Percentiles rank a stretch among this genome's conserved stretches.
Evolutionary conservation across 176 grass and related monocot species (phyloP).

Genomic region (Pontederia paniculata): DNA sequence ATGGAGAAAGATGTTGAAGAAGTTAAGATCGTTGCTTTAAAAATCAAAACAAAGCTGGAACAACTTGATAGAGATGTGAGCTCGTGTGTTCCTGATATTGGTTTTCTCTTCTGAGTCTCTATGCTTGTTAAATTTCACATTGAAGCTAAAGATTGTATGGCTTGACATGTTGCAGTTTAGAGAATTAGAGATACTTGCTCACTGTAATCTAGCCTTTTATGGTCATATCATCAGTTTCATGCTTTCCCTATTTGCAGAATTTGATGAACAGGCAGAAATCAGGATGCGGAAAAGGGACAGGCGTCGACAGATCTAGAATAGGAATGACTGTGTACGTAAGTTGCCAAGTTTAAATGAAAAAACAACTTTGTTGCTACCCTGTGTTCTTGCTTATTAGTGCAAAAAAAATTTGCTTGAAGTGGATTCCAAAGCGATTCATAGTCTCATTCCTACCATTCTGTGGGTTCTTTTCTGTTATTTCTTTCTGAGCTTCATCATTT

Average conservation of each 20-base stretch:
- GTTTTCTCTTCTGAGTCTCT: too few species aligned
- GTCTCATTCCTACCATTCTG: too few species aligned
- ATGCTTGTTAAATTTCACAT: too few species aligned
- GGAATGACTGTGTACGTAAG: conserved; percentile 48
- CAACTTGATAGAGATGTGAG: conserved; percentile 39
- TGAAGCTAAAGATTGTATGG: background rate
- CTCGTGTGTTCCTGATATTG: background rate
- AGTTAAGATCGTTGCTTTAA: conserved; percentile 30
- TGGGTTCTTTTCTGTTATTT: too few species aligned
- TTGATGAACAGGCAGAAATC: conserved; percentile 27
- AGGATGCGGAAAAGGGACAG: conserved; percentile 34
- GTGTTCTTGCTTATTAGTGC: background rate
- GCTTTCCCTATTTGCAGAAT: conserved; percentile 22
- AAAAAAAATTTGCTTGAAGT: background rate
- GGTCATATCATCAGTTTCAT: background rate
- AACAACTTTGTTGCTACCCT: background rate
- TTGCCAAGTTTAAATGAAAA: conserved; percentile 5
- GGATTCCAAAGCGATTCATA: background rate
- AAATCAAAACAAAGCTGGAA: conserved; percentile 33
- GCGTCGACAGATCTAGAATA: conserved; percentile 35
- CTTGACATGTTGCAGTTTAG: background rate
- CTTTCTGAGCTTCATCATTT: too few species aligned
- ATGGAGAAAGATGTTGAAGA: conserved; percentile 49
- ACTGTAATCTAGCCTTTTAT: background rate
- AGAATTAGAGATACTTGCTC: background rate